Evolutionary conservation across 257 asterid genomes (phyloP).

Genomic region (Salvia hispanica): DNA sequence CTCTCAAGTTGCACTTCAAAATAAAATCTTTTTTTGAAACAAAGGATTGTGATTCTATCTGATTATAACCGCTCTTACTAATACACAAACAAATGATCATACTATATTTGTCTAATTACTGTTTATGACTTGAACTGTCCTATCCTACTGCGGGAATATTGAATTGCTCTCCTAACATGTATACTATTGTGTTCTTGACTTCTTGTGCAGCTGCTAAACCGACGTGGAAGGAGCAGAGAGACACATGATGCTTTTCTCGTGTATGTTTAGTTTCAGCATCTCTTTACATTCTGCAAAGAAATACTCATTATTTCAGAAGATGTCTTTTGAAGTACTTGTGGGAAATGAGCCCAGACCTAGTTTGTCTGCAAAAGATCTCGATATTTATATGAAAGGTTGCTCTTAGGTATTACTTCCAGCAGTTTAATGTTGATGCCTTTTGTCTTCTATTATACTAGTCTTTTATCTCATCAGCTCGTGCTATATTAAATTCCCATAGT

Average conservation of each 20-base stretch:
- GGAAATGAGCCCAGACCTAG: background rate
- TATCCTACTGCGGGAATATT: background rate
- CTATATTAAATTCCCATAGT: too few relatives aligned
- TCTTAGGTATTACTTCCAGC: conserved; percentile 4
- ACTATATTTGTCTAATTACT: background rate
- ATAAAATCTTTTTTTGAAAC: background rate
- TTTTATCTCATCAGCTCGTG: too few relatives aligned
- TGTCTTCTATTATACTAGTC: too few relatives aligned
- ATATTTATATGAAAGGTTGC: background rate
- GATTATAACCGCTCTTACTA: conserved; percentile 11
- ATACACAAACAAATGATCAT: conserved; percentile 2
- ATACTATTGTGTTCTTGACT: background rate
- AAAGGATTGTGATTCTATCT: background rate
- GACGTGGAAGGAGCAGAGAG: conserved; percentile 28
- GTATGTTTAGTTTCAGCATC: conserved; percentile 24
- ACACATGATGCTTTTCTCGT: conserved; percentile 6
- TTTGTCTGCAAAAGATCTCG: background rate
- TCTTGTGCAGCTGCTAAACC: conserved; percentile 30
- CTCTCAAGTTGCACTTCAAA: background rate
- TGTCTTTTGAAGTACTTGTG: background rate
- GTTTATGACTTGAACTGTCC: background rate
- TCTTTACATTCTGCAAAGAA: conserved; percentile 1
- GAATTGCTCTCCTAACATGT: conserved; percentile 6
- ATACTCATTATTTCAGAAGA: background rate
- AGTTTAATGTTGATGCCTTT: background rate